Base-by-base conservation (phyloP, 345 rosid genomes). In the Mallotus nudiflorus region DNA sequence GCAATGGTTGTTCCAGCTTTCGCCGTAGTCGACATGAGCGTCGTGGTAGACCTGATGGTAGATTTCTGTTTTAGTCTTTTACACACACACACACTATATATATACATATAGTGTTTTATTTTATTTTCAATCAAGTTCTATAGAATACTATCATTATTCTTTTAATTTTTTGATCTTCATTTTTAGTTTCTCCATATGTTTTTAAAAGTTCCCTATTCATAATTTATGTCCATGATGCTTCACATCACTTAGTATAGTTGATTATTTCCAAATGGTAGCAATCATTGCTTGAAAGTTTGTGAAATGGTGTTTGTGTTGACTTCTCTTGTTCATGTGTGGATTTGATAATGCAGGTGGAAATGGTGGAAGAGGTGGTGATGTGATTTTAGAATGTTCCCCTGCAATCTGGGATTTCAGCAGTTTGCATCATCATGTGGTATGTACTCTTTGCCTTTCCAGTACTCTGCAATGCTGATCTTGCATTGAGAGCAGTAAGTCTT, bases 291-390 rank as follows among this genome's bases (percentile, higher is more conserved):
- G 31, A 20, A 20, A 46, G 11, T 61, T 37, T 37, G 8, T 27
- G 62, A 29, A 56, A 63, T 13, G 28, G 31, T 46, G 9, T 40
- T 31, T 29, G 7, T 19, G 24, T 35, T 16, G 22, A 39, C 68
- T 68, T 24, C 51, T 40, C 46, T n/a, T 6, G 25, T 63, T 67
- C 67, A 54, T 69, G 12, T 19, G 54, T 73, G 75, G 67, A 57
- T 70, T 31, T 9, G 44, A 57, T 76, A 46, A 55, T 84, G 69
- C 65, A 94, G 97, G 96, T 80, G 98, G 97, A 50, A 90, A 89
- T 80, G 97, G 98, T 73, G 98, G 98, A 64, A 87, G 87, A 82
- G 98, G 97, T 56, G 98, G 98, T 46, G 92, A 94, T 82, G 97
- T 94, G 83, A 87, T 91, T 29, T 67, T 94, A 29, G 91, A 94